Conservation (phyloP, 805 yeast species). For the Yarrowia deformans region DNA sequence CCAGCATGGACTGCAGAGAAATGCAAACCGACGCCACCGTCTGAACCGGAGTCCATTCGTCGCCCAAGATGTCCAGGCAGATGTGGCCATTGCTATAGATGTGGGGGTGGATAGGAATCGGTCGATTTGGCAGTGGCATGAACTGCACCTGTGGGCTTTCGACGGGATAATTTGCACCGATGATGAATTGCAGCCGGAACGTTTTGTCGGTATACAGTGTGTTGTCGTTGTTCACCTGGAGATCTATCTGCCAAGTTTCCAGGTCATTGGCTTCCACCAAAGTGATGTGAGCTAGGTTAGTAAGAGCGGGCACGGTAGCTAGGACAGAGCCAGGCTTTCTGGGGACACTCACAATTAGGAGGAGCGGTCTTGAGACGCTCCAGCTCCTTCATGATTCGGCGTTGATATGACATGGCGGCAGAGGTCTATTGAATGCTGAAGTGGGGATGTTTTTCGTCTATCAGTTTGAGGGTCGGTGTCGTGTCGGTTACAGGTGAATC, state of each 20-base stretch:
- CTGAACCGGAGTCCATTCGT: constrained; percentile 73
- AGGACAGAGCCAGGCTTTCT: too few relatives aligned
- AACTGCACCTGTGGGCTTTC: constrained; percentile 66
- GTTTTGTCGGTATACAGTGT: constrained; percentile 52
- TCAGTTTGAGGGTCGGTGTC: not conserved
- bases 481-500: not conserved
- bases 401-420: constrained; percentile 12
- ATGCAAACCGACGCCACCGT: constrained; percentile 52
- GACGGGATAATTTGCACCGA: constrained; percentile 62
- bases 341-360: constrained; percentile 28
- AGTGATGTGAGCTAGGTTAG: constrained; percentile 42
- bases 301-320: too few relatives aligned
- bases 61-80: constrained; percentile 69
- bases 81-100: constrained; percentile 79
- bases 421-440: not conserved
- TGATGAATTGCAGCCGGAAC: constrained; percentile 56
- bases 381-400: constrained; percentile 30
- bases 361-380: constrained; percentile 12
- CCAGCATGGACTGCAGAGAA: constrained; percentile 71
- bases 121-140: constrained; percentile 46
- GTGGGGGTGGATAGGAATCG: constrained; percentile 76
- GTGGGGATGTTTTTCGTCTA: not conserved
- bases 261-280: constrained; percentile 51
- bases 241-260: constrained; percentile 52
- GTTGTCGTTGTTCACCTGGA: constrained; percentile 51